Evolutionary conservation across 768 basidiomycete genomes (phyloP).

Genomic region (Boletus fagicola): DNA sequence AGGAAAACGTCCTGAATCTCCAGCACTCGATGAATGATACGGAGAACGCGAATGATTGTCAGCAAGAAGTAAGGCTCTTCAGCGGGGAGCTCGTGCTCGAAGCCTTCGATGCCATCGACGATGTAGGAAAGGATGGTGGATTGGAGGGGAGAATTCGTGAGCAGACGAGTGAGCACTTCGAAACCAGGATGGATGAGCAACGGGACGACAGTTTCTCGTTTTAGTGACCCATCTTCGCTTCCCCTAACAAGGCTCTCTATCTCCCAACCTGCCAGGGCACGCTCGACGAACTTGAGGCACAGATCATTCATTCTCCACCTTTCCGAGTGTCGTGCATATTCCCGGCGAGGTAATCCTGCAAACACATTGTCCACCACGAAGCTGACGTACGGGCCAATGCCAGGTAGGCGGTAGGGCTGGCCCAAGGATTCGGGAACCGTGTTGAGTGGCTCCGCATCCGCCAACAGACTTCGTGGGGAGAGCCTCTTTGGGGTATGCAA

Average conservation of each 20-base stretch:
- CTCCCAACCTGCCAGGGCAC: constrained; percentile 77
- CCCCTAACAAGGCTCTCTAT: constrained; percentile 66
- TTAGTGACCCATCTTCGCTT: constrained; percentile 51
- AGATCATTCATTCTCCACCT: constrained; percentile 86
- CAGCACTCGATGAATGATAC: no score
- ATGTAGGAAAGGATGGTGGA: constrained; percentile 30
- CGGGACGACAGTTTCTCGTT: constrained; percentile 51
- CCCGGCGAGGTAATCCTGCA: constrained; percentile 68
- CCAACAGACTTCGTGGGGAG: constrained; percentile 55
- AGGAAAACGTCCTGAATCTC: no score
- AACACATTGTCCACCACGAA: constrained; percentile 93
- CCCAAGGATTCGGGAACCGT: constrained; percentile 82
- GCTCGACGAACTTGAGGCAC: constrained; percentile 82
- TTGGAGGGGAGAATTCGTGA: constrained; percentile 74
- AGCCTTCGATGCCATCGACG: no score
- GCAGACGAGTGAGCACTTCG: constrained; percentile 75
- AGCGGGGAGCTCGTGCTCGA: no score
- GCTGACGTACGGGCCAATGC: constrained; percentile 76
- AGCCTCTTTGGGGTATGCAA: constrained; percentile 80
- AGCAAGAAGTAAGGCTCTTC: no score
- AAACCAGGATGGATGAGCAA: constrained; percentile 81
- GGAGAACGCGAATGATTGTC: no score
- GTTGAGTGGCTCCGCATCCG: constrained; percentile 59
- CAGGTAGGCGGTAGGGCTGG: constrained; percentile 74
- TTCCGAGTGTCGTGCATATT: constrained; percentile 72